phyloP scores from a whole-genome alignment of 2,329 filamentous ascomycete genomes.

The Achaetomium macrosporum region DNA sequence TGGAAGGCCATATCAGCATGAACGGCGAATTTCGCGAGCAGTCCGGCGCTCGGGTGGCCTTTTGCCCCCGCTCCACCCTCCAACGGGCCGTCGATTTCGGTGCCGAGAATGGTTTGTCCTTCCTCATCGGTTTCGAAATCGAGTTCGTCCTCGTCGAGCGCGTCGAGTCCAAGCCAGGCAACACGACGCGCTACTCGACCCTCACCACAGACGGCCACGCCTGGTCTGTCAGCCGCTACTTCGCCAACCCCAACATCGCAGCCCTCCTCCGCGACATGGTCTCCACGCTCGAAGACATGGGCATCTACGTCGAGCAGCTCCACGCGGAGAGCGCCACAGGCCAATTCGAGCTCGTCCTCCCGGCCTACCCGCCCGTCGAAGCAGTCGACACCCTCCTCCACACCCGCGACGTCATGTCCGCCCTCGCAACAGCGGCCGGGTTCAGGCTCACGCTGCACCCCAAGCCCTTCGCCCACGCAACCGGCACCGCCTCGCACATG shows the following conservation, averaged over 20 bases:
- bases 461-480: constrained; percentile 53
- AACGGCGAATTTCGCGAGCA: constrained; percentile 60
- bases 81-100: constrained; percentile 48
- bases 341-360: constrained; percentile 72
- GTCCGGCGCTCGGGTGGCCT: constrained; percentile 41
- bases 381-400: constrained; percentile 69
- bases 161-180: constrained; percentile 26
- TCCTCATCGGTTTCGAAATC: constrained; percentile 74
- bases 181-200: constrained; percentile 31
- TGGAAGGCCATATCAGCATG: constrained; percentile 57
- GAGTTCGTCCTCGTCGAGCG: constrained; percentile 67
- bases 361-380: constrained; percentile 54
- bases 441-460: constrained; percentile 69
- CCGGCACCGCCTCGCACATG: constrained; percentile 62
- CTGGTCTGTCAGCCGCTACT: constrained; percentile 61
- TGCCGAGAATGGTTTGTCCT: constrained; percentile 45
- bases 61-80: constrained; percentile 64
- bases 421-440: constrained; percentile 55
- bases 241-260: constrained; percentile 52
- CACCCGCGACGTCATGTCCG: constrained; percentile 62
- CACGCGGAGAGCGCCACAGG: constrained; percentile 68
- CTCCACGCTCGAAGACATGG: constrained; percentile 51
- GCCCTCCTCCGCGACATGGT: constrained; percentile 62
- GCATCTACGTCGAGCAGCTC: constrained; percentile 64
- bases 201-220: constrained; percentile 60